Evolutionary conservation across 208 protist species (phyloP).

Genomic region (Leishmania amazonensis): DNA sequence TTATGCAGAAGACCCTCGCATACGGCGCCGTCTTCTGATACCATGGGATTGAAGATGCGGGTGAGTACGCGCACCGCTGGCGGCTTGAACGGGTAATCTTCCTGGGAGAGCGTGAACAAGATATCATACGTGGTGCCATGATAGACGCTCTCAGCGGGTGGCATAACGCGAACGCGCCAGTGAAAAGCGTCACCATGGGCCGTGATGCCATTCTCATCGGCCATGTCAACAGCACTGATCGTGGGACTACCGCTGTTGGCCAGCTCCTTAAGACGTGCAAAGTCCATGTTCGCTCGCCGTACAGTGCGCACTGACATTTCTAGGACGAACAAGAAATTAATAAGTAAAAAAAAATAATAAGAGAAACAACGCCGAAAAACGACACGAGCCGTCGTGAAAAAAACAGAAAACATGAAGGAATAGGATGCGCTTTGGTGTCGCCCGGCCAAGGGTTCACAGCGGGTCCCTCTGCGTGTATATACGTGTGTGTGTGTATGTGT

Average conservation of each 20-base stretch:
- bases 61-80: conserved; percentile 59
- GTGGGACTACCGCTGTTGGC: not conserved
- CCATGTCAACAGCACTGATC: conserved; percentile 12
- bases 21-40: conserved; percentile 38
- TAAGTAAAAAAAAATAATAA: not conserved
- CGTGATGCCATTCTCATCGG: conserved; percentile 15
- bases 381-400: not conserved
- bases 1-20: conserved; percentile 56
- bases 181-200: conserved; percentile 35
- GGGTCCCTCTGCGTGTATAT: not conserved
- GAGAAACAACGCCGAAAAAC: not conserved
- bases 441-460: not conserved
- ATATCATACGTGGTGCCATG: conserved; percentile 40
- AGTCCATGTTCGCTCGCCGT: conserved; percentile 47
- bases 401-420: not conserved
- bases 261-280: conserved; percentile 30
- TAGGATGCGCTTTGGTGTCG: not conserved
- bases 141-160: conserved; percentile 60
- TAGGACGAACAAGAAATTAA: not conserved
- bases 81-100: conserved; percentile 66
- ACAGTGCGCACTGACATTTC: conserved; percentile 23
- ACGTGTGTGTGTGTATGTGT: no score
- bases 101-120: conserved; percentile 34
- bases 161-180: conserved; percentile 45
- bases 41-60: conserved; percentile 62